Conservation (phyloP, 768 basidiomycete species). For the Leccinum imitatum region DNA sequence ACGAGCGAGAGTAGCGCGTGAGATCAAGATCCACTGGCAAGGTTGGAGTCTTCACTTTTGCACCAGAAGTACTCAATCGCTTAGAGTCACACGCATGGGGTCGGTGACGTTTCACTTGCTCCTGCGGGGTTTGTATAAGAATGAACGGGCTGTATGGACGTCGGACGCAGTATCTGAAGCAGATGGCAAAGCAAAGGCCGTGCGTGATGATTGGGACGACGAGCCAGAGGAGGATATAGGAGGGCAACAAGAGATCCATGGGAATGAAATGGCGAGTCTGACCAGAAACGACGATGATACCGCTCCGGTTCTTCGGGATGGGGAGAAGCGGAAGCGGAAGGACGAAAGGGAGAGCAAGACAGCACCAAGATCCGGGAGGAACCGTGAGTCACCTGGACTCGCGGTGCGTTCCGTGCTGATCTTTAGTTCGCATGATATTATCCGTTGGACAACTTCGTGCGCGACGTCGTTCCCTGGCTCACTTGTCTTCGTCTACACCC, state of each 20-base stretch:
- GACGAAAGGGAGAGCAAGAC: conserved; percentile 11
- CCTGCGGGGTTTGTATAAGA: not conserved
- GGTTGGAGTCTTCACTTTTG: not conserved
- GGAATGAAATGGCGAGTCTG: too few relatives aligned
- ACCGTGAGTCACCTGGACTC: conserved; percentile 49
- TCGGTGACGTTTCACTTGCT: not conserved
- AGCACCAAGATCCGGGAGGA: conserved; percentile 51
- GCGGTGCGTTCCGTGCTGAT: not conserved
- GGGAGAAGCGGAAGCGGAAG: too few relatives aligned
- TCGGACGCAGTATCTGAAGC: not conserved
- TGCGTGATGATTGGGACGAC: conserved; percentile 43
- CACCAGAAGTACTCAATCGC: not conserved
- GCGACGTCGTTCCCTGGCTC: not conserved
- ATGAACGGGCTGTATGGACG: not conserved
- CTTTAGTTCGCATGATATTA: conserved; percentile 1
- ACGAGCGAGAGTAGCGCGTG: conserved; percentile 13
- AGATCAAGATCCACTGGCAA: conserved; percentile 18
- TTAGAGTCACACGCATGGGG: conserved; percentile 1
- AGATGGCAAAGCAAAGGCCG: conserved; percentile 1
- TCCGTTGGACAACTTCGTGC: not conserved
- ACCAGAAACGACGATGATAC: too few relatives aligned
- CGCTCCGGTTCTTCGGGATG: too few relatives aligned
- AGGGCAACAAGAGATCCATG: too few relatives aligned
- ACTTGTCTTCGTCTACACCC: not conserved
- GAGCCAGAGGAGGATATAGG: not conserved